phyloP scores from a whole-genome alignment of 345 rosid genomes.

The Populus deltoides region DNA sequence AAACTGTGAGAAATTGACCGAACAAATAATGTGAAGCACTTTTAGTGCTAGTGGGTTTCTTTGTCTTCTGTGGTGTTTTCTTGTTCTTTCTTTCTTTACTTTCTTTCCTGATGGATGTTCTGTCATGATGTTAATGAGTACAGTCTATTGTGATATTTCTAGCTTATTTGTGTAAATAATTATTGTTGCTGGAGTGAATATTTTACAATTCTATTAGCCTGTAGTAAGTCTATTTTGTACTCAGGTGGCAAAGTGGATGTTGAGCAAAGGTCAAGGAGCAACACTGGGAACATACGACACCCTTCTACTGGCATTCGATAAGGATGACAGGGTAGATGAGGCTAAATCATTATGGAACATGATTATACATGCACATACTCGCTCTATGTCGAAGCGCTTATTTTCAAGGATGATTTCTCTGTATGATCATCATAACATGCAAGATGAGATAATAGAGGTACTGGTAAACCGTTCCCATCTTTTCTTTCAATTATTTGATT shows the following conservation, averaged over 20 bases:
- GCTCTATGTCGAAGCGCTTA: slow-evolving; percentile 77
- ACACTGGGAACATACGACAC: slow-evolving; percentile 83
- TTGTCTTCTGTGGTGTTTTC: too few species aligned
- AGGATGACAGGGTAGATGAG: slow-evolving; percentile 67
- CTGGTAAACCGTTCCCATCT: too few species aligned
- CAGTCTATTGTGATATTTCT: too few species aligned
- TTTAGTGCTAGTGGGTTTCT: too few species aligned
- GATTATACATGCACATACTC: slow-evolving; percentile 62
- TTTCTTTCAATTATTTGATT: too few species aligned
- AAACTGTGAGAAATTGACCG: too few species aligned
- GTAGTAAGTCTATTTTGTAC: slow-evolving; percentile 3
- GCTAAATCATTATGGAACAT: slow-evolving; percentile 85
- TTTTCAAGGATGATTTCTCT: slow-evolving; percentile 82
- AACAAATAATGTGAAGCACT: too few species aligned
- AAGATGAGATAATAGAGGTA: slow-evolving; percentile 72
- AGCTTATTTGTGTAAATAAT: neutral
- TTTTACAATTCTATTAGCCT: slow-evolving; percentile 2
- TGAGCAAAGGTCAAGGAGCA: slow-evolving; percentile 91
- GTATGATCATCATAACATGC: slow-evolving; percentile 73
- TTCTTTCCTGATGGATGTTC: too few species aligned
- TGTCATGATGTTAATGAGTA: too few species aligned
- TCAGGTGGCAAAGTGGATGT: slow-evolving; percentile 93
- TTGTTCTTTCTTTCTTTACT: too few species aligned
- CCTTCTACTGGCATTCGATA: slow-evolving; percentile 78
- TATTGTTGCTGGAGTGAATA: neutral